These are phyloP conservation scores for Leccinum arenicola DNA, from an alignment of 768 basidiomycete species.

Conservation along the genomic window DNA sequence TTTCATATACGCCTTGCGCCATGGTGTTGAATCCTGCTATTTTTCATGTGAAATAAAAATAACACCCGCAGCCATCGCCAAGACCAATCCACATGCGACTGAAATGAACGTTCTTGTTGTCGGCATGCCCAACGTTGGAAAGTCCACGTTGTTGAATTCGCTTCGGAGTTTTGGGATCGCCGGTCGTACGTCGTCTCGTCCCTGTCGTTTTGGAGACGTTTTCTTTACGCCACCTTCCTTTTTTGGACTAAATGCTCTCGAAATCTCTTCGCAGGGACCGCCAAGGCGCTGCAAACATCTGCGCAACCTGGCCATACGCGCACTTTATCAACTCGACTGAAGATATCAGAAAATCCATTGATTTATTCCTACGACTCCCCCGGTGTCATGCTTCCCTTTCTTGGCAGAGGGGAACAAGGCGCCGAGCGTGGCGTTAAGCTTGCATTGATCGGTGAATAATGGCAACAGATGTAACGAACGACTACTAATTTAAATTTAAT, in stretches of 20 bases:
- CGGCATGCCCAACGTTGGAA: conserved; percentile 99
- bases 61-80: conserved; percentile 56
- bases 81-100: conserved; percentile 62
- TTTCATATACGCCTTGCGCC: neutral
- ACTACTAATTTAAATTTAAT: conserved; percentile 10
- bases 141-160: conserved; percentile 91
- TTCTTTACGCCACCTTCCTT: neutral
- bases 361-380: conserved; percentile 96
- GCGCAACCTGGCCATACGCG: conserved; percentile 90
- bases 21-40: neutral
- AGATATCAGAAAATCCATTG: conserved; percentile 73
- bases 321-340: conserved; percentile 83
- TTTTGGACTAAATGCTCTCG: conserved; percentile 2
- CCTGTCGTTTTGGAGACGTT: conserved; percentile 2
- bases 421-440: conserved; percentile 92
- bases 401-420: conserved; percentile 81
- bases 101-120: conserved; percentile 89
- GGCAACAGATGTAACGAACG: conserved; percentile 12
- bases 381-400: conserved; percentile 94
- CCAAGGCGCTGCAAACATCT: conserved; percentile 88
- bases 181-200: conserved; percentile 60
- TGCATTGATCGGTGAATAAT: conserved; percentile 80
- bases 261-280: conserved; percentile 47
- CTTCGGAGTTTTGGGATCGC: conserved; percentile 82
- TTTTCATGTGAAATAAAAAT: conserved; percentile 2